Percentiles rank a stretch among this genome's conserved stretches.
Conservation (phyloP, 2,329 filamentous ascomycete genomes). For the Colletotrichum sp. region DNA sequence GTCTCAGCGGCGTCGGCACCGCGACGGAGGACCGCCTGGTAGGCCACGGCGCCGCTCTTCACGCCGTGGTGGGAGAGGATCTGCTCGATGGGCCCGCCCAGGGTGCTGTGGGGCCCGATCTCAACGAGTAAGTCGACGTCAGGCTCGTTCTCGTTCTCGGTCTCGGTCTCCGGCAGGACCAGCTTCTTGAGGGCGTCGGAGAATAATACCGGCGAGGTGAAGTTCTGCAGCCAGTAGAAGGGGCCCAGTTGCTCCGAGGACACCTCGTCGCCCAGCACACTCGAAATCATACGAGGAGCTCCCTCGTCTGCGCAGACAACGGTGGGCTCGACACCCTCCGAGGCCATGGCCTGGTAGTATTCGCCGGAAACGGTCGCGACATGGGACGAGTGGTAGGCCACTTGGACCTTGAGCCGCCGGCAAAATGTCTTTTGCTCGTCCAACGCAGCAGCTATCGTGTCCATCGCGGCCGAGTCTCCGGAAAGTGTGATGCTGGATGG, state of each 20-base stretch:
- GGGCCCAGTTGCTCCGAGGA: neutral
- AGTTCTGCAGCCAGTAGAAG: constrained; percentile 18
- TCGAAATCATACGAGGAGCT: neutral
- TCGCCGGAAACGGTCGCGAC: constrained; percentile 7
- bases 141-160: neutral
- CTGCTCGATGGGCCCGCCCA: constrained; percentile 32
- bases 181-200: constrained; percentile 39
- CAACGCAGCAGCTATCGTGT: constrained; percentile 27
- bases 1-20: constrained; percentile 27
- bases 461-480: neutral
- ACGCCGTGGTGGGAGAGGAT: constrained; percentile 19
- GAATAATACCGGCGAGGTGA: constrained; percentile 15
- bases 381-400: constrained; percentile 26
- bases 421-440: constrained; percentile 41
- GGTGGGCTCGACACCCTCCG: neutral
- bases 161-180: constrained; percentile 14
- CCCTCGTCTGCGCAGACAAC: neutral
- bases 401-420: constrained; percentile 23
- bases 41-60: neutral
- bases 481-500: constrained; percentile 27
- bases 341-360: neutral
- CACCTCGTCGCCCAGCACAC: neutral
- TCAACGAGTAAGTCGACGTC: constrained; percentile 29
- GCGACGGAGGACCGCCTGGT: neutral
- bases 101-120: constrained; percentile 32